Percentiles rank a stretch among this genome's conserved stretches.
phyloP scores from a whole-genome alignment of 2,329 filamentous ascomycete genomes.

The Aspergillus niger region DNA sequence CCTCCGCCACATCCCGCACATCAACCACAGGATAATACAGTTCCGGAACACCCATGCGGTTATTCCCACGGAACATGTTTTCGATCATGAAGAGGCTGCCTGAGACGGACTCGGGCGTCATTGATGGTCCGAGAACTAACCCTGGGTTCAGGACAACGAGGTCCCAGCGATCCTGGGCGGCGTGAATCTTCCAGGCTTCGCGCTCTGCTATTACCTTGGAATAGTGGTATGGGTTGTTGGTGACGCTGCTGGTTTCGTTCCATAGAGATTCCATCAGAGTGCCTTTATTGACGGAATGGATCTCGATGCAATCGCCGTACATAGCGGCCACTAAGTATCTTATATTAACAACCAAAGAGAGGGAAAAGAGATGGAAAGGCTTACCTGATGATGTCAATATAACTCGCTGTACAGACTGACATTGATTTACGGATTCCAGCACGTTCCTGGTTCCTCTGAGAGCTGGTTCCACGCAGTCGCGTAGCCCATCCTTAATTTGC shows the following conservation, averaged over 20 bases:
- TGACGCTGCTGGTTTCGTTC: slow-evolving; percentile 28
- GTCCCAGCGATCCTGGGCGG: slow-evolving; percentile 28
- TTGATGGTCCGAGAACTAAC: slow-evolving; percentile 27
- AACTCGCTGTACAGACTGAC: slow-evolving; percentile 26
- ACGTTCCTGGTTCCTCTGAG: slow-evolving; percentile 29
- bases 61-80: slow-evolving; percentile 26
- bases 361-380: no score
- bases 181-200: slow-evolving; percentile 28
- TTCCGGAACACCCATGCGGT: slow-evolving; percentile 29
- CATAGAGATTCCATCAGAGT: slow-evolving; percentile 26
- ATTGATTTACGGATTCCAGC: slow-evolving; percentile 26
- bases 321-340: slow-evolving; percentile 22
- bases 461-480: slow-evolving; percentile 31
- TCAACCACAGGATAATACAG: slow-evolving; percentile 24
- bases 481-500: slow-evolving; percentile 28
- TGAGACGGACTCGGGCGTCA: slow-evolving; percentile 25
- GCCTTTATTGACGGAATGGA: slow-evolving; percentile 19
- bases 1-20: slow-evolving; percentile 18
- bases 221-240: slow-evolving; percentile 30
- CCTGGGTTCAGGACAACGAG: slow-evolving; percentile 31
- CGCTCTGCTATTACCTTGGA: slow-evolving; percentile 32
- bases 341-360: no score
- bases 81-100: slow-evolving; percentile 31
- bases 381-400: slow-evolving; percentile 28
- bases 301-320: slow-evolving; percentile 29